A percentile compares a stretch with the other conserved stretches of the same genome.
phyloP scores from a whole-genome alignment of 441 rosid species.

The Arabidopsis hybrid region DNA sequence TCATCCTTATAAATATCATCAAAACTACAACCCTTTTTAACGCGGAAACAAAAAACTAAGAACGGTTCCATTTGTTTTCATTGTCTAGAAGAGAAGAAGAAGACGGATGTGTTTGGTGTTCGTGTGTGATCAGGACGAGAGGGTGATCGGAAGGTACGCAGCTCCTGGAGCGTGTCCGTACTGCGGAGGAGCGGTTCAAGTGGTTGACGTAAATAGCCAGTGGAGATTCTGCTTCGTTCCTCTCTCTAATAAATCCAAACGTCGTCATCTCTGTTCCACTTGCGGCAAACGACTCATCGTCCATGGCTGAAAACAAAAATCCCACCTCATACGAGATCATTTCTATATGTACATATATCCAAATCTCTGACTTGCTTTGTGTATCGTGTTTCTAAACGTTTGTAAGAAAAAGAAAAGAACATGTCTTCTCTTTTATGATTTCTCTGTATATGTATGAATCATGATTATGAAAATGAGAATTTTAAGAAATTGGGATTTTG shows the following conservation, averaged over 20 bases:
- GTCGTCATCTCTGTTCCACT: conserved; percentile 60
- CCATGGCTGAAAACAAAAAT: conserved; percentile 27
- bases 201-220: conserved; percentile 71
- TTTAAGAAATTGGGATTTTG: neutral
- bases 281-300: conserved; percentile 67
- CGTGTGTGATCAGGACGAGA: conserved; percentile 80
- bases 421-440: neutral
- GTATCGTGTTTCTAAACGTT: conserved; percentile 9
- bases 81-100: neutral
- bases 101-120: conserved; percentile 71
- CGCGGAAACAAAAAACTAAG: neutral
- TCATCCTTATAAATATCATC: conserved; percentile 28
- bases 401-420: neutral
- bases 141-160: conserved; percentile 66
- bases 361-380: neutral
- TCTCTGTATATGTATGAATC: neutral
- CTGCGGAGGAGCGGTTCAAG: conserved; percentile 85
- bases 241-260: conserved; percentile 61
- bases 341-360: conserved; percentile 20
- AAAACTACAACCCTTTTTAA: neutral
- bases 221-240: conserved; percentile 93
- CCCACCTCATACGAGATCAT: neutral
- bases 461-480: conserved; percentile 1
- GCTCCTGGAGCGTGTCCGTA: conserved; percentile 89
- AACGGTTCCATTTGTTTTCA: neutral